These are phyloP conservation scores for Nakazawaea siamensis DNA, from an alignment of 805 yeast species.

Conservation along the genomic window DNA sequence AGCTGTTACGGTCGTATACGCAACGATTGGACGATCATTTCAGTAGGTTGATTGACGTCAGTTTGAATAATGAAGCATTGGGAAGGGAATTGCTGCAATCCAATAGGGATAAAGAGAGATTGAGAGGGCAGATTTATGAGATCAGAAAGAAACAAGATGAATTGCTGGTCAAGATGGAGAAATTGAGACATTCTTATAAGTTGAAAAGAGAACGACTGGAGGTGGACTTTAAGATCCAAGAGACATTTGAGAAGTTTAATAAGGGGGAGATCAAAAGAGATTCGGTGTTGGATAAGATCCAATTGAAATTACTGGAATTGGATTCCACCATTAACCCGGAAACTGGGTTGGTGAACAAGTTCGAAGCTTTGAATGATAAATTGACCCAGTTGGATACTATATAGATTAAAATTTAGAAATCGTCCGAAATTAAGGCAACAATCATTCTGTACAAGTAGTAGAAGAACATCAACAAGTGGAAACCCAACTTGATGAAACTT, in stretches of 20 bases:
- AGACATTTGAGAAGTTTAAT: neutral
- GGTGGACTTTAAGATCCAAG: conserved; percentile 1
- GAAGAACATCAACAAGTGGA: conserved; percentile 88
- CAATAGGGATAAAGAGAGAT: conserved; percentile 20
- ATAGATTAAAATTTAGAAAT: too few relatives aligned
- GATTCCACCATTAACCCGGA: conserved; percentile 16
- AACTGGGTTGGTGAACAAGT: conserved; percentile 18
- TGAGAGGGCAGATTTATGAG: conserved; percentile 21
- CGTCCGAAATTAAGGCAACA: conserved; percentile 80
- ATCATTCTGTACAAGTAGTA: conserved; percentile 94
- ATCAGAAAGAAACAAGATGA: conserved; percentile 18
- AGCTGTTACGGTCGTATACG: conserved; percentile 14
- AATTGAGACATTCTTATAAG: conserved; percentile 15
- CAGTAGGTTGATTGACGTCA: conserved; percentile 24
- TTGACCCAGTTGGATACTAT: conserved; percentile 13
- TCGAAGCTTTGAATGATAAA: conserved; percentile 19
- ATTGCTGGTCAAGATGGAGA: conserved; percentile 14
- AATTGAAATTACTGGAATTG: conserved; percentile 14
- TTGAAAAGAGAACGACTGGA: conserved; percentile 12
- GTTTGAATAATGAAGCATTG: conserved; percentile 26
- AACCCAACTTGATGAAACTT: conserved; percentile 82
- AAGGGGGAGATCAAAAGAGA: conserved; percentile 2
- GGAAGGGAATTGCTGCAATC: conserved; percentile 20
- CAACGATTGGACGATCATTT: conserved; percentile 20
- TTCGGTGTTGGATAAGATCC: conserved; percentile 9